Evolutionary conservation across 805 yeast species (phyloP), one percentile per base, ranked within the genome.

Genomic region (Lachancea meyersii): DNA sequence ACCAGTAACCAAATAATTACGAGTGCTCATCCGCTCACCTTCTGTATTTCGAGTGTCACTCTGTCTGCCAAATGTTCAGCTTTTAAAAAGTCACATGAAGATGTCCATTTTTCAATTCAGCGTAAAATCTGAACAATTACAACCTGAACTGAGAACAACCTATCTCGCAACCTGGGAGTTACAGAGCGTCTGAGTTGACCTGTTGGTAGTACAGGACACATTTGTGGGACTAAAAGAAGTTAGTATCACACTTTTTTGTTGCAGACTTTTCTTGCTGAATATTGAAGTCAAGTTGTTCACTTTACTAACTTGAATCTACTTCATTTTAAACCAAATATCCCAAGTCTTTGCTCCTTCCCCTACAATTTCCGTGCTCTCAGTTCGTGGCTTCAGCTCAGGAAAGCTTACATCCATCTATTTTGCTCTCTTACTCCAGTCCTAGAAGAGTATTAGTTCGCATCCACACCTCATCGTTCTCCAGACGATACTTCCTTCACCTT

Each of bases 241-340:
- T 22, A 34, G 20, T 34, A 13, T 19, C 11, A 17, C 24, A n/a
- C 21, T 5, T 32, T 32, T 31, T 32, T 18, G 5, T 23, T 4
- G n/a, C 19, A 19, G 24, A 11, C 23, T 19, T 10, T 16, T 32
- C 14, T 19, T 18, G 35, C 35, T 4, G 22, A 32, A 10, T 26
- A 26, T 19, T 19, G 24, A 32, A 24, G 30, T 35, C 42, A 39
- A 39, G 42, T 39, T 36, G 20, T 18, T 26, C 32, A 20, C 20
- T 33, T 41, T 41, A 41, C 40, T 41, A 36, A 36, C 40, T 41
- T 35, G 45, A 24, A 35, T 30, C 19, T 16, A 31, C 28, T 16
- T 34, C 5, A 22, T 41, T 20, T 32, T 32, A 16, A 31, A 18
- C 20, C 45, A 10, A 35, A n/a, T 6, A 18, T 31, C 40, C 35